Evolutionary conservation across 169 alveolate genomes (phyloP).

Genomic region (Cyclospora cayetanensis): DNA sequence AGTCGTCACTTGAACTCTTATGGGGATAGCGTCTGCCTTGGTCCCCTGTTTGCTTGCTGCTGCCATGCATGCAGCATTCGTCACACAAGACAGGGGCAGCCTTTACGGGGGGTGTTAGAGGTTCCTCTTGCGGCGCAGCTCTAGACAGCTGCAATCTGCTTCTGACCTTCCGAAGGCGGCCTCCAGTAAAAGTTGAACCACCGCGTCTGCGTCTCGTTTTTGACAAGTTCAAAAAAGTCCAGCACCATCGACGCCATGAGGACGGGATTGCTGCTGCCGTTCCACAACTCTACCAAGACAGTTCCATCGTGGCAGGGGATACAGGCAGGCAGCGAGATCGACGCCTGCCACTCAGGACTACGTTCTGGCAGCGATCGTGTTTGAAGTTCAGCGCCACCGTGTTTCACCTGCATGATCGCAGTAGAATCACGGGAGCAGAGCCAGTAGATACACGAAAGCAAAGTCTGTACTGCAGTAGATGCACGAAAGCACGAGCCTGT

Average conservation of each 20-base stretch:
- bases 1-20: not conserved
- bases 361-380: constrained; percentile 43
- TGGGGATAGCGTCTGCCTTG: not conserved
- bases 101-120: too few relatives aligned
- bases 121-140: too few relatives aligned
- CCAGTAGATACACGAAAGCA: too few relatives aligned
- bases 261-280: constrained; percentile 80
- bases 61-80: not conserved
- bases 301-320: constrained; percentile 70
- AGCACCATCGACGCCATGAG: constrained; percentile 78
- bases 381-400: constrained; percentile 45
- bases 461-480: too few relatives aligned
- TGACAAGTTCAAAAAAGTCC: constrained; percentile 80
- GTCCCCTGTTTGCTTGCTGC: not conserved
- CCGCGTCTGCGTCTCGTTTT: constrained; percentile 79
- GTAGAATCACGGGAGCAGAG: too few relatives aligned
- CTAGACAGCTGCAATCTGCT: too few relatives aligned
- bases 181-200: constrained; percentile 86
- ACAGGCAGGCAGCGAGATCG: constrained; percentile 22
- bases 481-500: too few relatives aligned
- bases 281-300: constrained; percentile 78
- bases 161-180: constrained; percentile 78
- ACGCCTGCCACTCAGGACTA: constrained; percentile 47
- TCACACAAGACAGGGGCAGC: not conserved
- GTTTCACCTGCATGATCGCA: constrained; percentile 49